Evolutionary conservation across 345 rosid genomes (phyloP).

Genomic region (Citrus sp.): DNA sequence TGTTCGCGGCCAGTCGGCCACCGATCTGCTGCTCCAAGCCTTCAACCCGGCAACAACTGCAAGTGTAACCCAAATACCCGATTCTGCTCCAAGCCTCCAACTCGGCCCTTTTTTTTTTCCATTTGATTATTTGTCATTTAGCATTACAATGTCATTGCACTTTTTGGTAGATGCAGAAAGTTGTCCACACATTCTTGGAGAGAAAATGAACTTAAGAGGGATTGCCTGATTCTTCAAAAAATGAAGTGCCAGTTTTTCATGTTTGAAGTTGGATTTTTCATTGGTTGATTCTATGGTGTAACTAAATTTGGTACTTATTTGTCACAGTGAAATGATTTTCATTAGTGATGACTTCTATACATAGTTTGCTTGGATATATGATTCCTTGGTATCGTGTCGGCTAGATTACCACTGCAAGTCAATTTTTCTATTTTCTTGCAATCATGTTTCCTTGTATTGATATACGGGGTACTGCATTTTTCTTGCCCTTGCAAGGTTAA

Average conservation of each 20-base stretch:
- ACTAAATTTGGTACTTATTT: neutral
- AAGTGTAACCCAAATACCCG: no score
- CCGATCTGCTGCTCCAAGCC: no score
- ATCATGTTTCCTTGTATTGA: neutral
- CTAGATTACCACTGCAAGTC: neutral
- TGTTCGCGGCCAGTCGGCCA: rapidly evolving
- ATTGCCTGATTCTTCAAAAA: neutral
- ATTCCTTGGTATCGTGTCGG: neutral
- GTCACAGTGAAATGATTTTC: neutral
- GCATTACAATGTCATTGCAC: neutral
- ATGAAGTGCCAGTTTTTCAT: neutral
- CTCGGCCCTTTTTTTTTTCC: neutral
- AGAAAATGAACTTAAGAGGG: neutral
- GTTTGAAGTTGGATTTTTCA: neutral
- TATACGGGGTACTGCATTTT: neutral
- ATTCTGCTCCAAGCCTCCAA: no score
- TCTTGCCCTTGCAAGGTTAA: constrained; percentile 57
- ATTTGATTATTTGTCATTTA: neutral
- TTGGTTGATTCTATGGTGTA: neutral
- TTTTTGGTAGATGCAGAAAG: neutral
- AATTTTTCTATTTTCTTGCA: neutral
- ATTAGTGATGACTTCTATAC: neutral
- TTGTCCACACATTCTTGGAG: neutral
- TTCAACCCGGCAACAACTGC: no score
- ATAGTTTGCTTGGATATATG: neutral